Evolutionary conservation across 2,329 filamentous ascomycete species (phyloP).

Genomic region (Colletotrichum sp.): DNA sequence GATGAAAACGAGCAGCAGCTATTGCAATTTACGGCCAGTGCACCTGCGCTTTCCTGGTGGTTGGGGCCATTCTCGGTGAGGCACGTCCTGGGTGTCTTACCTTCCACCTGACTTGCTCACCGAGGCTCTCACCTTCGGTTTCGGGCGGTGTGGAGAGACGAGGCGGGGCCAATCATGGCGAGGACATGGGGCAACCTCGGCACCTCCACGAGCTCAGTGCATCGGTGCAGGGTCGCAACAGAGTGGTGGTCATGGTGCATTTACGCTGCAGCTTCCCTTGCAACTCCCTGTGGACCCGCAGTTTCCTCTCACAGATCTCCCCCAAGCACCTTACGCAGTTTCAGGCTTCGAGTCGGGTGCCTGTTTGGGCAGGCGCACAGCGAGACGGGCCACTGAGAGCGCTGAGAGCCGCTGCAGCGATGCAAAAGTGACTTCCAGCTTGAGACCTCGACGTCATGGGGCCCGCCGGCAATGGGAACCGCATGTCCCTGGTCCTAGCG

Average conservation of each 20-base stretch:
- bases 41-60: neutral
- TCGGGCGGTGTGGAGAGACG: no score
- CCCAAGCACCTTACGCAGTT: neutral
- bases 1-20: neutral
- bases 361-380: neutral
- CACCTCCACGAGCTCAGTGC: neutral
- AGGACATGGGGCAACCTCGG: neutral
- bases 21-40: neutral
- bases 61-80: neutral
- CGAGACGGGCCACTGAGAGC: neutral
- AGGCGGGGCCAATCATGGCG: neutral
- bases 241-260: neutral
- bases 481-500: conserved; percentile 16
- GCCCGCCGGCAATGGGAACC: neutral
- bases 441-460: conserved; percentile 15
- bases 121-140: neutral
- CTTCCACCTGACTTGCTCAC: neutral
- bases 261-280: neutral
- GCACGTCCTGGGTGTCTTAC: neutral
- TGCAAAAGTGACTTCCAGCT: neutral
- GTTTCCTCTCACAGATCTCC: neutral
- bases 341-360: neutral
- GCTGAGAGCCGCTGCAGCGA: neutral
- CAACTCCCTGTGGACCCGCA: neutral
- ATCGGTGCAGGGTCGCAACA: neutral